A percentile compares a stretch with the other conserved stretches of the same genome.
These are phyloP conservation scores for Eruca vesicaria DNA, from an alignment of 441 rosid genomes.

Conservation along the genomic window DNA sequence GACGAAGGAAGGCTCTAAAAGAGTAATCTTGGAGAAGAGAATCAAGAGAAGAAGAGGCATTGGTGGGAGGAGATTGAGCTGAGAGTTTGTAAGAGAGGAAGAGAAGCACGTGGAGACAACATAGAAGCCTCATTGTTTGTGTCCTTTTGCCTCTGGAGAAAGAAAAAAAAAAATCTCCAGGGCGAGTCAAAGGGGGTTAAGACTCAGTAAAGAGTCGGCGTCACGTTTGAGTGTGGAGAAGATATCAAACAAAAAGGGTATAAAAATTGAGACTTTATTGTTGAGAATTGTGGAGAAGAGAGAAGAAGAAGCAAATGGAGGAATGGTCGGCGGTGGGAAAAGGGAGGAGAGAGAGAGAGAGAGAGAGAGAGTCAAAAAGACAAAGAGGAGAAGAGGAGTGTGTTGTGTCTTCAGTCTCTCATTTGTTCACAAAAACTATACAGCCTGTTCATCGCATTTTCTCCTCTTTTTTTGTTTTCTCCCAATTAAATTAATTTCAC, in stretches of 20 bases:
- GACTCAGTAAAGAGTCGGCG: slow-evolving; percentile 38
- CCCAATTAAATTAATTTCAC: neutral
- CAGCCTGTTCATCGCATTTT: slow-evolving; percentile 40
- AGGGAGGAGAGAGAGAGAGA: slow-evolving; percentile 24
- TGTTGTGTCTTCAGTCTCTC: slow-evolving; percentile 36
- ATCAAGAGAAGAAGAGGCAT: slow-evolving; percentile 58
- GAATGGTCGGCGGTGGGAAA: slow-evolving; percentile 19
- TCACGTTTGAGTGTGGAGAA: slow-evolving; percentile 29
- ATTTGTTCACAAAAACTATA: slow-evolving; percentile 34
- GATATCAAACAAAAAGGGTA: neutral
- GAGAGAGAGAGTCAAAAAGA: slow-evolving; percentile 29
- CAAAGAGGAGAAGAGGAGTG: slow-evolving; percentile 33
- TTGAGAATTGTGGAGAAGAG: slow-evolving; percentile 9
- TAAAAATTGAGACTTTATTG: neutral
- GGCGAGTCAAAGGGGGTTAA: slow-evolving; percentile 23
- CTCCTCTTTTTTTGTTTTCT: neutral
- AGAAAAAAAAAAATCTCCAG: slow-evolving; percentile 1
- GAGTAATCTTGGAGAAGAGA: slow-evolving; percentile 86
- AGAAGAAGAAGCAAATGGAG: slow-evolving; percentile 17
- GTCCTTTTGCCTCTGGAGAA: slow-evolving; percentile 5
- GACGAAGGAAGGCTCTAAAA: slow-evolving; percentile 56
- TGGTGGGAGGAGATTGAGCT: slow-evolving; percentile 26
- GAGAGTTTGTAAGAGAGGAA: slow-evolving; percentile 22
- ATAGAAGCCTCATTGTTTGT: slow-evolving; percentile 32
- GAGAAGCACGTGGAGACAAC: slow-evolving; percentile 16